phyloP scores from a whole-genome alignment of 2,329 filamentous ascomycete species.

The Penicillium sp. region DNA sequence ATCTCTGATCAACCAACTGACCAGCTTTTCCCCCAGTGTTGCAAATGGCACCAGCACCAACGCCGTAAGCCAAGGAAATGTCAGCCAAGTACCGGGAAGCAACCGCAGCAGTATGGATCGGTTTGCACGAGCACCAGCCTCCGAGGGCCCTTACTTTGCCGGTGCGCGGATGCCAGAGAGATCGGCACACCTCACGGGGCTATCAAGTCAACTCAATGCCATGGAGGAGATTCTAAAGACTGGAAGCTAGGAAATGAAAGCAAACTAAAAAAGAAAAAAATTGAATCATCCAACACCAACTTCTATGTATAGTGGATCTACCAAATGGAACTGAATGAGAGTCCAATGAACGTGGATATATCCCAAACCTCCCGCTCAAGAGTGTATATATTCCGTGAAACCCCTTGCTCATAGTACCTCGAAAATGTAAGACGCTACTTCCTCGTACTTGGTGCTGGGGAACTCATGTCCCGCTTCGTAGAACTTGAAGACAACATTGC shows the following conservation, averaged over 20 bases:
- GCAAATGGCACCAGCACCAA: conserved; percentile 19
- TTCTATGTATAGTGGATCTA: conserved; percentile 13
- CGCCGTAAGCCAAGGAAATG: conserved; percentile 27
- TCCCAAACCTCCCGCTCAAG: not conserved
- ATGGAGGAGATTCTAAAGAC: conserved; percentile 31
- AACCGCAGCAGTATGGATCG: conserved; percentile 26
- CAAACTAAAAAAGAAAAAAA: conserved; percentile 4
- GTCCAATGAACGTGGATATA: not conserved
- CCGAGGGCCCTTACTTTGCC: conserved; percentile 35
- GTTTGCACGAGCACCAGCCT: conserved; percentile 26
- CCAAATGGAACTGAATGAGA: not conserved
- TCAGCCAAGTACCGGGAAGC: conserved; percentile 28
- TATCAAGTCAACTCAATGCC: conserved; percentile 31
- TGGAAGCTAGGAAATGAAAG: conserved; percentile 9
- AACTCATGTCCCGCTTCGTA: conserved; percentile 69
- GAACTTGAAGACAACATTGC: conserved; percentile 56
- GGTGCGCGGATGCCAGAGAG: conserved; percentile 32
- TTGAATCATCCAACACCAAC: not conserved
- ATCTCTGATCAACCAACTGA: conserved; percentile 4
- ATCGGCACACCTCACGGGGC: conserved; percentile 28
- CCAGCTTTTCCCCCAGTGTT: not conserved
- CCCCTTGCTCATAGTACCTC: conserved; percentile 37
- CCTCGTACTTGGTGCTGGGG: conserved; percentile 59
- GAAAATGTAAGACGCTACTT: conserved; percentile 56
- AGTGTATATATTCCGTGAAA: not conserved